Evolutionary conservation across 306 rosid species (phyloP).

Genomic region (Lathyrus tuberosus): DNA sequence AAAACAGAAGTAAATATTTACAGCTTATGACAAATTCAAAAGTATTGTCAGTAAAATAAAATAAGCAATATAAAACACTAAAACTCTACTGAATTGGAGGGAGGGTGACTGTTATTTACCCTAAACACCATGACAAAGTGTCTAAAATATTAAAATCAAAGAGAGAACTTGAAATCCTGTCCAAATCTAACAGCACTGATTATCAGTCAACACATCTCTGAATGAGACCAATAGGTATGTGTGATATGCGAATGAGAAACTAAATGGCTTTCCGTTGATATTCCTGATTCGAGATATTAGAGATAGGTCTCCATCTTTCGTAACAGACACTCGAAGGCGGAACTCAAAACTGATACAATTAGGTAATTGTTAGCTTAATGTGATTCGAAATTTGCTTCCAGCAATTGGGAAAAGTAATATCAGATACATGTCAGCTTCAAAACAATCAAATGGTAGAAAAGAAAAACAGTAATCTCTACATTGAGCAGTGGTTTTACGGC

Average conservation of each 20-base stretch:
- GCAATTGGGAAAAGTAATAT: too few relatives aligned
- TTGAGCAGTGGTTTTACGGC: background rate
- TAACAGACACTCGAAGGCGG: too few relatives aligned
- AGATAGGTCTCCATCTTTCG: too few relatives aligned
- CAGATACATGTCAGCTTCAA: too few relatives aligned
- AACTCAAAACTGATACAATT: too few relatives aligned
- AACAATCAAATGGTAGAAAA: too few relatives aligned
- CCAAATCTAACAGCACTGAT: slow-evolving; percentile 11
- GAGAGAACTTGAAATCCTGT: background rate
- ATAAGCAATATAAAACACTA: background rate
- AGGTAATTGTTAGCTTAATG: too few relatives aligned
- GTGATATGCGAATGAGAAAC: too few relatives aligned
- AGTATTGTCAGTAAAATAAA: slow-evolving; percentile 15
- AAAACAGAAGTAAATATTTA: slow-evolving; percentile 37
- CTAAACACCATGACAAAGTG: background rate
- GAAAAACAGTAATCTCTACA: background rate
- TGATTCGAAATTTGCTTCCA: too few relatives aligned
- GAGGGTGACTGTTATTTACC: slow-evolving; percentile 6
- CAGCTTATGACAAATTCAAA: slow-evolving; percentile 22
- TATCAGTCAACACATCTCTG: slow-evolving; percentile 15
- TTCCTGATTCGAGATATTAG: too few relatives aligned
- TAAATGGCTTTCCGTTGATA: too few relatives aligned
- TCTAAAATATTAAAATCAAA: slow-evolving; percentile 16
- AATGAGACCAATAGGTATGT: too few relatives aligned
- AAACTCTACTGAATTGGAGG: background rate